These are phyloP conservation scores for Ceratocystis cacaofunesta DNA, from an alignment of 2,329 filamentous ascomycete genomes.

Conservation along the genomic window DNA sequence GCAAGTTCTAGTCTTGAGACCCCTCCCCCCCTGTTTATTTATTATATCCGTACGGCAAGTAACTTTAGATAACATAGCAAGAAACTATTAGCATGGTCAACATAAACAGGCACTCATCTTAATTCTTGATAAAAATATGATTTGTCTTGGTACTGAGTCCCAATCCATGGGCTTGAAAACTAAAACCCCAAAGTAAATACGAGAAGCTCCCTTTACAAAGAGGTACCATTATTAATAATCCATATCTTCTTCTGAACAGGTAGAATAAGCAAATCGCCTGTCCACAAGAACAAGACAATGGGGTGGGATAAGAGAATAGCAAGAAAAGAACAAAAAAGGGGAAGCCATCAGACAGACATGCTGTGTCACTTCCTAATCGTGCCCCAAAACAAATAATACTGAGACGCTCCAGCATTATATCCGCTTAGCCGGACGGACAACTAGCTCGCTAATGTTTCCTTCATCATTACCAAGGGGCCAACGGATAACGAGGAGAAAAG, in stretches of 20 bases:
- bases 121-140: background rate
- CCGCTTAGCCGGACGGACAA: background rate
- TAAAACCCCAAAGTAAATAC: background rate
- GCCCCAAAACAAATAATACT: background rate
- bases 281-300: background rate
- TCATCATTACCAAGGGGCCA: background rate
- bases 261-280: no score
- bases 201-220: background rate
- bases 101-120: background rate
- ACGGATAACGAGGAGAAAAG: background rate
- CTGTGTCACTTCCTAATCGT: background rate
- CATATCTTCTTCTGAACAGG: background rate
- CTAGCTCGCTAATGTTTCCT: background rate
- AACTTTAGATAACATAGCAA: no score
- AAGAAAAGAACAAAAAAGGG: background rate
- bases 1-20: no score
- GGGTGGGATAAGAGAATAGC: background rate
- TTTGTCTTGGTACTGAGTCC: constrained; percentile 14
- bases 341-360: background rate
- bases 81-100: background rate
- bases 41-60: no score
- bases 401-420: background rate
- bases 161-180: background rate
- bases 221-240: background rate
- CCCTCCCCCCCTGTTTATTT: no score